Evolutionary conservation across 1,139 yeast genomes (phyloP).

Genomic region (Geotrichum restrictum): DNA sequence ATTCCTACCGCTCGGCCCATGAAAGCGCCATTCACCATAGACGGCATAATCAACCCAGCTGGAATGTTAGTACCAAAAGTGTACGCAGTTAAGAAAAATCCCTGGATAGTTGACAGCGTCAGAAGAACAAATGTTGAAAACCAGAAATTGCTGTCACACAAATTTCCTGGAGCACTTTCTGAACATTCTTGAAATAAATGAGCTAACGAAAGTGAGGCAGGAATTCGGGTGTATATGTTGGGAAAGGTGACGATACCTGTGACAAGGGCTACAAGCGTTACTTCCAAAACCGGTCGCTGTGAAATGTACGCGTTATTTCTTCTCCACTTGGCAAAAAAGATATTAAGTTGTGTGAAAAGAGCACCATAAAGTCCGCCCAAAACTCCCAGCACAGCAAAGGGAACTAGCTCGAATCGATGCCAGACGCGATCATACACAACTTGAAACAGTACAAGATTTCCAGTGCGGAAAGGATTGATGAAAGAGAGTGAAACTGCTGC

Average conservation of each 20-base stretch:
- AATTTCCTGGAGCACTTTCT: constrained; percentile 31
- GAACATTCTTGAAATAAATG: constrained; percentile 63
- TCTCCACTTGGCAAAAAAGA: constrained; percentile 43
- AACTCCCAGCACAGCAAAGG: constrained; percentile 63
- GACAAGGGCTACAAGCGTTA: constrained; percentile 45
- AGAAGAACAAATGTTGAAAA: constrained; percentile 37
- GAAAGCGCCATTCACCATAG: constrained; percentile 66
- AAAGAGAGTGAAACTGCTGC: constrained; percentile 65
- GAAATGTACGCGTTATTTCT: constrained; percentile 22
- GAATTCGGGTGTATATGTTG: constrained; percentile 50
- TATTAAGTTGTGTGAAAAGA: constrained; percentile 49
- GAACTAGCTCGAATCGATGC: constrained; percentile 64
- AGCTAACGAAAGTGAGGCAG: constrained; percentile 53
- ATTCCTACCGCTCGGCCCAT: constrained; percentile 67
- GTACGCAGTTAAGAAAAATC: constrained; percentile 56
- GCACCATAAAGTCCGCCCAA: constrained; percentile 68
- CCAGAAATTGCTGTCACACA: constrained; percentile 39
- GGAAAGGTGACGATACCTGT: constrained; percentile 59
- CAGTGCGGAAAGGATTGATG: constrained; percentile 56
- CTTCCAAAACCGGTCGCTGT: constrained; percentile 44
- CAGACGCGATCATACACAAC: constrained; percentile 71
- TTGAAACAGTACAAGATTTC: constrained; percentile 56
- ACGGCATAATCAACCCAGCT: constrained; percentile 73
- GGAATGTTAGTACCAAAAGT: constrained; percentile 66
- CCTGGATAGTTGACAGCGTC: constrained; percentile 48